These are phyloP conservation scores for Talaromyces borbonicus DNA, from an alignment of 495 filamentous ascomycete genomes.

Conservation along the genomic window DNA sequence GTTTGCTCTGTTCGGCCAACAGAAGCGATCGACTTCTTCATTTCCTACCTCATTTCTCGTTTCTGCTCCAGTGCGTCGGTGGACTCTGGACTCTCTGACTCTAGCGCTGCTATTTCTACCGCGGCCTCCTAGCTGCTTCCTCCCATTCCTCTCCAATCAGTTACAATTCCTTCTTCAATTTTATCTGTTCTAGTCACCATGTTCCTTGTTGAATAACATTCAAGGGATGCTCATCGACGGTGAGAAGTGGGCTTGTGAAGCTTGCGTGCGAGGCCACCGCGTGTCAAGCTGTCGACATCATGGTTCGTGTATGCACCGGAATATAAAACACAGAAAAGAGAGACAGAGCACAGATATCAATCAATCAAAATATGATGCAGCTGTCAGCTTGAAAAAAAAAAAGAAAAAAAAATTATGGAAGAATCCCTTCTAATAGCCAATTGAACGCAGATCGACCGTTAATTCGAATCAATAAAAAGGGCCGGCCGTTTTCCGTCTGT, in stretches of 20 bases:
- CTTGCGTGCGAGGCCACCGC: constrained; percentile 84
- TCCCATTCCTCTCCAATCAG: not conserved
- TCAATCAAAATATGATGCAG: too few relatives aligned
- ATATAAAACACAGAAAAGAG: not conserved
- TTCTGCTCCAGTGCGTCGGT: too few relatives aligned
- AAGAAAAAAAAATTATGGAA: constrained; percentile 10
- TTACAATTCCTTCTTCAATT: not conserved
- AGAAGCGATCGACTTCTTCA: too few relatives aligned
- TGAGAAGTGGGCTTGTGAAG: constrained; percentile 86
- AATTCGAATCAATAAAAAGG: constrained; percentile 93
- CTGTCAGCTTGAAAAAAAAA: constrained; percentile 14
- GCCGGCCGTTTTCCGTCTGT: constrained; percentile 93
- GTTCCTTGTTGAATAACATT: constrained; percentile 15
- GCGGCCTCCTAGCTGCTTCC: not conserved
- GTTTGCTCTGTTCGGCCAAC: too few relatives aligned
- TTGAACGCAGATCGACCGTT: constrained; percentile 66
- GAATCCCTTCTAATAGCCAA: constrained; percentile 8
- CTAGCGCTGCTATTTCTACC: constrained; percentile 1
- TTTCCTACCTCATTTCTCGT: too few relatives aligned
- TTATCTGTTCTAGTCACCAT: constrained; percentile 1
- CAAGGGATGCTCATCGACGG: constrained; percentile 70
- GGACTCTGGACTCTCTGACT: too few relatives aligned
- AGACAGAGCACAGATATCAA: too few relatives aligned
- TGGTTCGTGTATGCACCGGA: constrained; percentile 20
- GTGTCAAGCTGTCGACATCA: constrained; percentile 50